phyloP scores from a whole-genome alignment of 306 rosid species.

The Aeschynomene evenia region DNA sequence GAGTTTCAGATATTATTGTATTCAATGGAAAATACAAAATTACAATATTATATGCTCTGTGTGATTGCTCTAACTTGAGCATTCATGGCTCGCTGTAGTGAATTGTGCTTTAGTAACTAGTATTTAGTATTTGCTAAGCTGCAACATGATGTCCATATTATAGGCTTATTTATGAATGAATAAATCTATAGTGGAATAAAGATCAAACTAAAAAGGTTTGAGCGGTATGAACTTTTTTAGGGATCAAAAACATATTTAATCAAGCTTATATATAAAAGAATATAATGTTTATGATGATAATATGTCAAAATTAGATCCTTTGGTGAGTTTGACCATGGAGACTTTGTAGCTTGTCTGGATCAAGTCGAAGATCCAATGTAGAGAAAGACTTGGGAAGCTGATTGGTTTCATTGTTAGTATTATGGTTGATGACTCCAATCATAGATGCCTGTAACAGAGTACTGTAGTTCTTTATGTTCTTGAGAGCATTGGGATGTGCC shows the following conservation, averaged over 20 bases:
- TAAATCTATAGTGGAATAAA: too few relatives aligned
- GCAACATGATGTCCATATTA: slow-evolving; percentile 19
- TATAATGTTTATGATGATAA: too few relatives aligned
- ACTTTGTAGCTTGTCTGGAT: slow-evolving; percentile 25
- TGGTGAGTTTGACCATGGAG: slow-evolving; percentile 12
- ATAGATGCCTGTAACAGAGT: slow-evolving; percentile 58
- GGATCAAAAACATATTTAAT: too few relatives aligned
- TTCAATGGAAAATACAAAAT: not conserved
- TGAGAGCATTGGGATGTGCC: slow-evolving; percentile 55
- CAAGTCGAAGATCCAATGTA: slow-evolving; percentile 39
- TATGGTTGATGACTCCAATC: slow-evolving; percentile 44
- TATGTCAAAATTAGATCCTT: not conserved
- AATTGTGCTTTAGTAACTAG: too few relatives aligned
- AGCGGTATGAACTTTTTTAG: too few relatives aligned
- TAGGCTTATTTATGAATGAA: slow-evolving; percentile 25
- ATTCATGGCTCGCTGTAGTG: not conserved
- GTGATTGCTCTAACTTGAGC: not conserved
- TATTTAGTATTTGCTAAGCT: not conserved
- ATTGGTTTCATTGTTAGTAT: slow-evolving; percentile 42
- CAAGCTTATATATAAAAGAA: too few relatives aligned
- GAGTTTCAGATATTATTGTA: not conserved
- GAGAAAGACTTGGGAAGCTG: slow-evolving; percentile 43
- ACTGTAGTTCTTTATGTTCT: slow-evolving; percentile 46
- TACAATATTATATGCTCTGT: not conserved
- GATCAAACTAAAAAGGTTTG: too few relatives aligned